Evolutionary conservation across 352 stramenopile genomes (phyloP), one percentile per base, ranked within the genome.

Genomic region (Globisporangium megalacanthum): DNA sequence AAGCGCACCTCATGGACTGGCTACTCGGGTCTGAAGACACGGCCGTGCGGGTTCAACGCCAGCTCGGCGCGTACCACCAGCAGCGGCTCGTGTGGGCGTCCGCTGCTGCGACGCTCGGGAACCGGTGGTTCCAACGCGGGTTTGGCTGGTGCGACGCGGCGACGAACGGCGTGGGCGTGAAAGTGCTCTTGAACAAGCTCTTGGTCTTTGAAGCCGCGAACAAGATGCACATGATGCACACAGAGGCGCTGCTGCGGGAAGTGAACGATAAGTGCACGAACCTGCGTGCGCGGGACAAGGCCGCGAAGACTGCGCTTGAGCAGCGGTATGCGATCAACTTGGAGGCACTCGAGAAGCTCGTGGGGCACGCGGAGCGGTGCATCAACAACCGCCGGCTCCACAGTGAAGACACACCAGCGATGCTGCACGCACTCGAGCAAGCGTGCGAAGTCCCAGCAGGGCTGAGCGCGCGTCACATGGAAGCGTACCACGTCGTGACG

Each of bases 331-430:
- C 65, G 6, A 44, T 52, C 9, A 88, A 85, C 56, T 36, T 72
- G 6, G 61, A 69, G 45, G 64, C 72, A 39, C 75, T 90, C 7
- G 70, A 85, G 52, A 67, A 68, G 20, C 68, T 90, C 10, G 77
- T 88, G 13, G 61, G 37, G 0, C 65, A 77, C 47, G 80, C 80
- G 0, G 78, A 88, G 39, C 72, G 71, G 31, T 88, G 77, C 54
- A 74, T 82, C 48, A 87, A 88, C 66, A 83, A 90, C 55, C 75
- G 80, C n/a, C 87, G 84, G 52, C 60, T 90, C n/a, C 80, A 90
- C 49, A 73, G 72, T 1, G 80, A 90, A 54, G 69, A 84, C 22
- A 88, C 75, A 0, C 80, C 80, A 1, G 70, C 77, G 9, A 52
- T 90, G 51, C 61, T 90, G 15, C 73, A 90, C 35, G 66, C 69